Evolutionary conservation across 352 stramenopile genomes (phyloP).

Genomic region (Phytophthora crassamura): DNA sequence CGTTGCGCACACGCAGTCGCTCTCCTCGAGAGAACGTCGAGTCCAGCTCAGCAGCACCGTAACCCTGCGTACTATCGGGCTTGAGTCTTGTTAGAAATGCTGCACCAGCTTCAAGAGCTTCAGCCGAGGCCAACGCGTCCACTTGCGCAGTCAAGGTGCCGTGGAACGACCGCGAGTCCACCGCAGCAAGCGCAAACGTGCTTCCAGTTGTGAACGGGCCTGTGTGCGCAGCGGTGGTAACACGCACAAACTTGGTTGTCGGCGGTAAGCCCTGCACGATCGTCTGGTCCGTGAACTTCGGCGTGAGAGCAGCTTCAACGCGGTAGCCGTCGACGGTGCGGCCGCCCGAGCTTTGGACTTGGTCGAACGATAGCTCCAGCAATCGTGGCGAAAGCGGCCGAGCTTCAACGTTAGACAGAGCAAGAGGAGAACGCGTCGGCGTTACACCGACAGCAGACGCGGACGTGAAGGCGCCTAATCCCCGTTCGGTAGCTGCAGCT

Average conservation of each 20-base stretch:
- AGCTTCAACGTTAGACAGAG: constrained; percentile 54
- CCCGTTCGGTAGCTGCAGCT: constrained; percentile 82
- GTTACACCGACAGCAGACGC: constrained; percentile 23
- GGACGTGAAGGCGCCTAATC: constrained; percentile 66
- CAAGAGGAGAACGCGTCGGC: constrained; percentile 59
- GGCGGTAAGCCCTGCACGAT: constrained; percentile 37
- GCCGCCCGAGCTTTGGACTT: constrained; percentile 62
- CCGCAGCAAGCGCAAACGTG: constrained; percentile 71
- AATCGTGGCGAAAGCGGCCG: constrained; percentile 42
- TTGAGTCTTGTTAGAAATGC: constrained; percentile 62
- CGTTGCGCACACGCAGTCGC: constrained; percentile 64
- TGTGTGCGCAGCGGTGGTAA: constrained; percentile 74
- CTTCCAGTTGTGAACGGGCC: constrained; percentile 67
- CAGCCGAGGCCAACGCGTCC: constrained; percentile 50
- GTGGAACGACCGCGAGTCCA: constrained; percentile 51
- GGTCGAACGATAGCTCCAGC: constrained; percentile 69
- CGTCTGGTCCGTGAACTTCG: constrained; percentile 17
- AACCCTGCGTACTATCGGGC: constrained; percentile 42
- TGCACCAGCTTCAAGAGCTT: constrained; percentile 29
- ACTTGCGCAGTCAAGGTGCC: constrained; percentile 59
- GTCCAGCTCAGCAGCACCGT: constrained; percentile 46
- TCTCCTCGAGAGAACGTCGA: constrained; percentile 65
- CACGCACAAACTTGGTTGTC: constrained; percentile 56
- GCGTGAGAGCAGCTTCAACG: constrained; percentile 43
- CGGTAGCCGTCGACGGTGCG: constrained; percentile 62